These are phyloP conservation scores for Trypanosoma cruzi DNA, from an alignment of 208 protist species.

Conservation along the genomic window DNA sequence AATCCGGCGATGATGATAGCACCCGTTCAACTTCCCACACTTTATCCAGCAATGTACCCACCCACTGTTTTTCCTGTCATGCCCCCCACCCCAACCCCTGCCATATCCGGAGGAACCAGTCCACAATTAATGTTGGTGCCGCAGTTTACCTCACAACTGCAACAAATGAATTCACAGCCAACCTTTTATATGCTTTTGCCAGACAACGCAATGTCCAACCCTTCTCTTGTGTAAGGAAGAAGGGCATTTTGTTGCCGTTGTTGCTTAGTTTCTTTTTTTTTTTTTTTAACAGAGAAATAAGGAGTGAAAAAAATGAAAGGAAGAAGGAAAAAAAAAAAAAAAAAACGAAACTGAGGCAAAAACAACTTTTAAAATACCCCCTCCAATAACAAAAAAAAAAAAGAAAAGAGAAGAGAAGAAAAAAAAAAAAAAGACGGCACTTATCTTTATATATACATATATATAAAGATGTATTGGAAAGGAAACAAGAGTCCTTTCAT, in stretches of 20 bases:
- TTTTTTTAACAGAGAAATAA: neutral
- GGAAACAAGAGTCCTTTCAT: neutral
- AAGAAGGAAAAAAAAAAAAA: neutral
- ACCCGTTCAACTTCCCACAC: neutral
- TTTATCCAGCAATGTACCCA: constrained; percentile 20
- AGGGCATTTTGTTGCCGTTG: neutral
- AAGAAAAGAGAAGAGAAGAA: neutral
- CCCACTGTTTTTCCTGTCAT: constrained; percentile 3
- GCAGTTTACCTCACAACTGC: constrained; percentile 18
- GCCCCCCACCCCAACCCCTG: neutral
- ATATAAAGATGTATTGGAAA: no score
- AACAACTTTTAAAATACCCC: no score
- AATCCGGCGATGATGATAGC: constrained; percentile 20
- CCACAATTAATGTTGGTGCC: constrained; percentile 23
- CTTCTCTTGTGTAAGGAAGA: constrained; percentile 13
- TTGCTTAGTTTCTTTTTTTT: neutral
- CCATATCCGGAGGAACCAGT: neutral
- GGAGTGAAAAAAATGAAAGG: neutral
- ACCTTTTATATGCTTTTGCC: constrained; percentile 47
- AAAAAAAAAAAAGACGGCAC: neutral
- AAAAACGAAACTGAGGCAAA: neutral
- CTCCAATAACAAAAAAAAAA: no score
- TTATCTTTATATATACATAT: neutral
- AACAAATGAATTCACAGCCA: constrained; percentile 6
- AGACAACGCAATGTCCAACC: constrained; percentile 8